Evolutionary conservation across 805 yeast species (phyloP).

Genomic region (Yamadazyma ubonensis): DNA sequence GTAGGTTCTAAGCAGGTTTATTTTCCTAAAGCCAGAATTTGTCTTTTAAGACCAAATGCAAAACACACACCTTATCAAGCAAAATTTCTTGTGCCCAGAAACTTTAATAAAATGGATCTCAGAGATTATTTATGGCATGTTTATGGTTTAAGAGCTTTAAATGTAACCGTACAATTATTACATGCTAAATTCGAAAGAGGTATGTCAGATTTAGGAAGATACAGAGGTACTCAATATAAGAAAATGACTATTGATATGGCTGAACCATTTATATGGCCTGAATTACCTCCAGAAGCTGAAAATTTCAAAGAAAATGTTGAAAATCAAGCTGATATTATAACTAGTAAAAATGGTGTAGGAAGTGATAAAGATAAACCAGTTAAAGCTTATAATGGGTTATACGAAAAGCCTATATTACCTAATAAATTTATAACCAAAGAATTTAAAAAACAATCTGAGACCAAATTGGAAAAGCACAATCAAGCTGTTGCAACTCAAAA

Average conservation of each 20-base stretch:
- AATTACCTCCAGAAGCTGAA: conserved; percentile 39
- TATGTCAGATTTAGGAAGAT: conserved; percentile 60
- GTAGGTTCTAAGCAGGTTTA: conserved; percentile 75
- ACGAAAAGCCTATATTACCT: conserved; percentile 43
- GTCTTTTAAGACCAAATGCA: conserved; percentile 87
- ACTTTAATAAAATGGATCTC: conserved; percentile 89
- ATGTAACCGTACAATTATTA: conserved; percentile 79
- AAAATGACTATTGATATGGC: conserved; percentile 97
- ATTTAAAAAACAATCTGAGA: conserved; percentile 26
- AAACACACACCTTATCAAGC: conserved; percentile 97
- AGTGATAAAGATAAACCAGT: conserved; percentile 69
- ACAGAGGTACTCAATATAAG: conserved; percentile 77
- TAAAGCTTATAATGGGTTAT: conserved; percentile 71
- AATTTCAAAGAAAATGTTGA: conserved; percentile 38
- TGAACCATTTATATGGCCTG: conserved; percentile 97
- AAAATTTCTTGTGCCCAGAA: conserved; percentile 88
- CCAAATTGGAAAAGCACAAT: conserved; percentile 18
- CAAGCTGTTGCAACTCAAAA: conserved; percentile 23
- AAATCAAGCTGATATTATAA: conserved; percentile 50
- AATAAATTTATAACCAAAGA: conserved; percentile 36
- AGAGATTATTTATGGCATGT: conserved; percentile 90
- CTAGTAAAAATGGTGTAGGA: conserved; percentile 53
- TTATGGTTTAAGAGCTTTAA: conserved; percentile 87
- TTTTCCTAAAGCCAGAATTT: conserved; percentile 83
- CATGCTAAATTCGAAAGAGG: conserved; percentile 66